A percentile compares a stretch with the other conserved stretches of the same genome.
phyloP scores from a whole-genome alignment of 2,329 filamentous ascomycete genomes.

The Nemania diffusa region DNA sequence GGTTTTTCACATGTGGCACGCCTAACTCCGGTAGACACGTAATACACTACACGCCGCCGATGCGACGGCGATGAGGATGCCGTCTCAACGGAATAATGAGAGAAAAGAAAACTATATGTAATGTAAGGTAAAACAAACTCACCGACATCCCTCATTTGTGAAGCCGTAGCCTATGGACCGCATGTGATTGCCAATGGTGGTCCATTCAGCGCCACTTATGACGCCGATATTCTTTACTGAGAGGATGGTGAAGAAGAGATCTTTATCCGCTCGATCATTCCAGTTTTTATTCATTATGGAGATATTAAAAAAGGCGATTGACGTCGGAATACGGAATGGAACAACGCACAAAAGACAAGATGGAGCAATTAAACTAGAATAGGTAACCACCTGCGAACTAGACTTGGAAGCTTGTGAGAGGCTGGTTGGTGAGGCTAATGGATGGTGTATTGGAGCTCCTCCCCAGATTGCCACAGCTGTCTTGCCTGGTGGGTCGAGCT shows the following conservation, averaged over 20 bases:
- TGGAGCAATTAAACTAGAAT: slow-evolving; percentile 23
- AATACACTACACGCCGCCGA: not conserved
- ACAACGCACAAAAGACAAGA: slow-evolving; percentile 16
- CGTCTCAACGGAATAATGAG: not conserved
- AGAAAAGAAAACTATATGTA: not conserved
- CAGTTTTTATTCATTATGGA: slow-evolving; percentile 67
- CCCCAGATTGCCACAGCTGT: slow-evolving; percentile 37
- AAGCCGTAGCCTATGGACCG: slow-evolving; percentile 68
- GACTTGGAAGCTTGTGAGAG: slow-evolving; percentile 46
- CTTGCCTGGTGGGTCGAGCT: slow-evolving; percentile 37
- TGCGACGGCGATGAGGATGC: slow-evolving; percentile 4
- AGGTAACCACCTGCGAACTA: slow-evolving; percentile 44
- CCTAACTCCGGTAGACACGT: not conserved
- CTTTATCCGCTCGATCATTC: slow-evolving; percentile 70
- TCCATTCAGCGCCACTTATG: slow-evolving; percentile 72
- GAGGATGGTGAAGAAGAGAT: slow-evolving; percentile 71
- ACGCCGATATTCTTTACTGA: slow-evolving; percentile 71
- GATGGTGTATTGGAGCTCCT: slow-evolving; percentile 43
- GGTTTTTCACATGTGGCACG: slow-evolving; percentile 4
- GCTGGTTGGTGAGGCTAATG: slow-evolving; percentile 43
- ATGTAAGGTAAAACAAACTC: slow-evolving; percentile 49
- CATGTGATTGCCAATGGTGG: slow-evolving; percentile 70
- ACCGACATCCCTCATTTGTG: slow-evolving; percentile 73
- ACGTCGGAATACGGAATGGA: slow-evolving; percentile 33
- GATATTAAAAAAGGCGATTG: slow-evolving; percentile 33